Evolutionary conservation across 163 green algal species (phyloP).

Genomic region (Chlamydomonas reinhardtii): DNA sequence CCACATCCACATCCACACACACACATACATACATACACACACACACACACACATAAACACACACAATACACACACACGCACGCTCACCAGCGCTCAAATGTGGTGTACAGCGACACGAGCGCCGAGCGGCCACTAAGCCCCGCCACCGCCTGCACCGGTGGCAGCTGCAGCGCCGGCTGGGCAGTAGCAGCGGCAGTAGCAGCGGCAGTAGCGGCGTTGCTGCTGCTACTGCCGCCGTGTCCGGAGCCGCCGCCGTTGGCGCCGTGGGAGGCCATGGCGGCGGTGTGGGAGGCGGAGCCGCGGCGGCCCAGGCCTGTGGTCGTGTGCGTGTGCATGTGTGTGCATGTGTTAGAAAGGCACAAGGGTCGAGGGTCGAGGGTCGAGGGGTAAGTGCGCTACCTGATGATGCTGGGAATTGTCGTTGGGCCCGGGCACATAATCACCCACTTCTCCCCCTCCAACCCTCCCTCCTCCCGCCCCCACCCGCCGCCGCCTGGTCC

Average conservation of each 20-base stretch:
- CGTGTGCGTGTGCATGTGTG: no score
- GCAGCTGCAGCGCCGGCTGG: not conserved
- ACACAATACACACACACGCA: not conserved
- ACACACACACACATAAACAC: not conserved
- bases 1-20: no score
- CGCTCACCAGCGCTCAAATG: constrained; percentile 50
- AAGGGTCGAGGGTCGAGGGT: no score
- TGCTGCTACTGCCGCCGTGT: not conserved
- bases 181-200: not conserved
- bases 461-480: not conserved
- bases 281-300: not conserved
- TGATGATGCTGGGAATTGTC: no score
- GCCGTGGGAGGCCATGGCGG: no score
- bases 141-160: not conserved
- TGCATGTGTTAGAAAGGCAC: no score
- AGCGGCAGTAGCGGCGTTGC: not conserved
- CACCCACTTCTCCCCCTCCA: no score
- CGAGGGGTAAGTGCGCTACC: no score
- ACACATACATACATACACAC: no score
- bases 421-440: no score
- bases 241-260: not conserved
- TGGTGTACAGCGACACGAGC: constrained; percentile 52
- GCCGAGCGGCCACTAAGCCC: constrained; percentile 42
- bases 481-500: constrained; percentile 32
- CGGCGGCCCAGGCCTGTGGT: constrained; percentile 6